Conservation (phyloP, 1,139 yeast genomes). For the Yamadazyma atmosphaerica region DNA sequence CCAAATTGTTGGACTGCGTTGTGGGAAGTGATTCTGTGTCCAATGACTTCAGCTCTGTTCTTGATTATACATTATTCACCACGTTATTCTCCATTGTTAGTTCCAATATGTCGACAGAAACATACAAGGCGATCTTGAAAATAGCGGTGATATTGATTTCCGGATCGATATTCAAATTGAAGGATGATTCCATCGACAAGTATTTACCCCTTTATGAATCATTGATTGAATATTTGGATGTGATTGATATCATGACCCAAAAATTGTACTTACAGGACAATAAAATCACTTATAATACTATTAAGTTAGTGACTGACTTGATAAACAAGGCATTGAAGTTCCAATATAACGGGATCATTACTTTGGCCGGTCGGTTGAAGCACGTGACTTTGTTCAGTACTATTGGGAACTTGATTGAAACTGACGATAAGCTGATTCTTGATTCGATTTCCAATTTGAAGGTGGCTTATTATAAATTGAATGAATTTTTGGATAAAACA, state of each 20-base stretch:
- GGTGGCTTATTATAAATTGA: slow-evolving; percentile 37
- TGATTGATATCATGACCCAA: slow-evolving; percentile 41
- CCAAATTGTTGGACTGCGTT: slow-evolving; percentile 50
- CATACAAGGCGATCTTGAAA: slow-evolving; percentile 50
- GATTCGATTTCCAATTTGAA: slow-evolving; percentile 37
- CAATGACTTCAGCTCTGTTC: slow-evolving; percentile 35
- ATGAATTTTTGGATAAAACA: slow-evolving; percentile 36
- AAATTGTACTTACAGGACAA: slow-evolving; percentile 45
- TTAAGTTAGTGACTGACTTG: slow-evolving; percentile 48
- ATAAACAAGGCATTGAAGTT: slow-evolving; percentile 43
- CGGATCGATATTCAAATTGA: slow-evolving; percentile 43
- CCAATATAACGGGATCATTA: slow-evolving; percentile 40
- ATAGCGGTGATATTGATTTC: slow-evolving; percentile 45
- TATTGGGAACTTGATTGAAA: slow-evolving; percentile 39
- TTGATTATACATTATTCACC: slow-evolving; percentile 44
- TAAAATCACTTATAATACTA: slow-evolving; percentile 45
- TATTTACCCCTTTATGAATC: slow-evolving; percentile 43
- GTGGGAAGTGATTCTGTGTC: slow-evolving; percentile 35
- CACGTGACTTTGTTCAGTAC: slow-evolving; percentile 47
- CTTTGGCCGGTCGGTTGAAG: slow-evolving; percentile 45
- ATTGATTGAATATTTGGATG: slow-evolving; percentile 43
- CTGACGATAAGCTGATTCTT: slow-evolving; percentile 36
- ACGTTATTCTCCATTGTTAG: slow-evolving; percentile 47
- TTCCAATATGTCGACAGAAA: slow-evolving; percentile 48
- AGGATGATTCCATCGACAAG: slow-evolving; percentile 33